Percentiles rank a stretch among this genome's conserved stretches.
These are phyloP conservation scores for Scutellaria barbata DNA, from an alignment of 257 asterid genomes.

Conservation along the genomic window DNA sequence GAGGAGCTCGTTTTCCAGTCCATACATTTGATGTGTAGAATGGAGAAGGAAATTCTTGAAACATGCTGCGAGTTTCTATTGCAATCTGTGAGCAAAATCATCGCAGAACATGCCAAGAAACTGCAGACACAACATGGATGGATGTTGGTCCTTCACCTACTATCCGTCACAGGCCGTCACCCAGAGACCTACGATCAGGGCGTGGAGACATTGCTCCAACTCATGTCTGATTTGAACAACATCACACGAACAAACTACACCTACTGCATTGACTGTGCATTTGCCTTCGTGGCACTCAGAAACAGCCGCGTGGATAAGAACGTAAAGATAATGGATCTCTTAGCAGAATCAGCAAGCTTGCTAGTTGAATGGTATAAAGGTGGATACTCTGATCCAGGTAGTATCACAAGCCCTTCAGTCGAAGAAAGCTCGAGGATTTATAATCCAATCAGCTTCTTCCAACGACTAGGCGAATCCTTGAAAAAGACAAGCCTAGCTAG, in stretches of 20 bases:
- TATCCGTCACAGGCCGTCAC: conserved; percentile 88
- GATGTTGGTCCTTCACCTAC: conserved; percentile 76
- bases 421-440: conserved; percentile 63
- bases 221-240: conserved; percentile 61
- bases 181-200: conserved; percentile 84
- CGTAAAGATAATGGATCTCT: conserved; percentile 68
- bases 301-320: conserved; percentile 80
- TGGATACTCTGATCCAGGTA: conserved; percentile 80
- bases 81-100: conserved; percentile 60
- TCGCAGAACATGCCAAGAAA: conserved; percentile 65
- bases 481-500: conserved; percentile 90
- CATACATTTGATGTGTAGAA: conserved; percentile 76
- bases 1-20: conserved; percentile 89
- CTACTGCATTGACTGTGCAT: conserved; percentile 80
- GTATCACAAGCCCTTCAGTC: conserved; percentile 37
- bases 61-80: conserved; percentile 69
- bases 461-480: conserved; percentile 76
- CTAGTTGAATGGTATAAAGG: conserved; percentile 80
- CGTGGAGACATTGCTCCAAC: conserved; percentile 57
- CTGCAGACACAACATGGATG: conserved; percentile 74
- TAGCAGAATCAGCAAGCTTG: conserved; percentile 65
- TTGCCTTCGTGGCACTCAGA: conserved; percentile 78
- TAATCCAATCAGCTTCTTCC: conserved; percentile 63
- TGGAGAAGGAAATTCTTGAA: conserved; percentile 87
- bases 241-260: conserved; percentile 67